phyloP scores from a whole-genome alignment of 352 stramenopile genomes.

The Phytophthora boehmeriae region DNA sequence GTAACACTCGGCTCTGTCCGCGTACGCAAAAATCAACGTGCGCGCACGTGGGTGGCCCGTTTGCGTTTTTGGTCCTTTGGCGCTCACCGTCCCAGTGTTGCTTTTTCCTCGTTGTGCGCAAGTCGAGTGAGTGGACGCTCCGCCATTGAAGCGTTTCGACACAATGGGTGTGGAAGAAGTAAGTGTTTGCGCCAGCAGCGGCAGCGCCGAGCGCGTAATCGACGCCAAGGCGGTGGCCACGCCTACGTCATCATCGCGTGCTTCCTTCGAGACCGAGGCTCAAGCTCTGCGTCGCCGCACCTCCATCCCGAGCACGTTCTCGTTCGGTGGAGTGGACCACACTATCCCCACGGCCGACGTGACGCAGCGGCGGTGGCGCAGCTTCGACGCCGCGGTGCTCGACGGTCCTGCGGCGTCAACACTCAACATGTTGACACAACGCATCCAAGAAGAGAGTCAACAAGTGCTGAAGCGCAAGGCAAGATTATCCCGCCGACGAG shows the following conservation, averaged over 20 bases:
- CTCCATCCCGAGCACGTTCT: slow-evolving; percentile 71
- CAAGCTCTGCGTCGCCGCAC: slow-evolving; percentile 50
- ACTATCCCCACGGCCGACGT: slow-evolving; percentile 16
- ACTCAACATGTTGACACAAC: slow-evolving; percentile 47
- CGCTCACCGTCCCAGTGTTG: not conserved
- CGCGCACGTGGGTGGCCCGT: not conserved
- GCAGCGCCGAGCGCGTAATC: slow-evolving; percentile 21
- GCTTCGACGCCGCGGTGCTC: slow-evolving; percentile 49
- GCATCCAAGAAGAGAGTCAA: slow-evolving; percentile 60
- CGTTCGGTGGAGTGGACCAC: slow-evolving; percentile 38
- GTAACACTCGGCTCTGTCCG: not conserved
- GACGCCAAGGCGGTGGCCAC: slow-evolving; percentile 16
- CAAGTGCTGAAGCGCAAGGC: slow-evolving; percentile 47
- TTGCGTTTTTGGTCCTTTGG: not conserved
- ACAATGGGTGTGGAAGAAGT: slow-evolving; percentile 41
- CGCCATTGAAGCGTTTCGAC: slow-evolving; percentile 3
- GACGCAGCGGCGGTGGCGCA: slow-evolving; percentile 64
- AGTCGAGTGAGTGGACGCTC: not conserved
- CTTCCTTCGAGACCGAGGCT: slow-evolving; percentile 27
- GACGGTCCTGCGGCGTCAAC: slow-evolving; percentile 26
- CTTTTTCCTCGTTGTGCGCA: not conserved
- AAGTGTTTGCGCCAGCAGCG: not conserved
- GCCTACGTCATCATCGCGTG: not conserved
- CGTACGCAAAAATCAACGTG: not conserved
- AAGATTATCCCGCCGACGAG: slow-evolving; percentile 44